Conservation (phyloP, 176 grass and related monocot genomes). For the Avena sativa region DNA sequence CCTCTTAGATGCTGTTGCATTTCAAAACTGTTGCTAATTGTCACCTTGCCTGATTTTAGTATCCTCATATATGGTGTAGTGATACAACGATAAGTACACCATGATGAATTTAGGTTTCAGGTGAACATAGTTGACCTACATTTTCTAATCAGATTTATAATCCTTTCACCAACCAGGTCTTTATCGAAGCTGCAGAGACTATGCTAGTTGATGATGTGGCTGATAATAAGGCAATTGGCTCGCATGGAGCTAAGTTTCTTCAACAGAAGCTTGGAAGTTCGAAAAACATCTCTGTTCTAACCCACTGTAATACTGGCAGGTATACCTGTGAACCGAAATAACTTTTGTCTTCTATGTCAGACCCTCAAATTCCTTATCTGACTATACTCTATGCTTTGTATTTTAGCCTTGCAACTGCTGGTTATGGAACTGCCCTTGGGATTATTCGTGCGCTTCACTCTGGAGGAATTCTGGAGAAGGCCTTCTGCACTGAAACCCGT, state of each 20-base stretch:
- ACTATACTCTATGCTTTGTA: constrained; percentile 5
- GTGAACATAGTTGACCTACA: neutral
- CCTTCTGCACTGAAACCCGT: constrained; percentile 95
- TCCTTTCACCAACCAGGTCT: constrained; percentile 56
- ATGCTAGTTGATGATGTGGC: constrained; percentile 96
- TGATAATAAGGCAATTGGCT: constrained; percentile 93
- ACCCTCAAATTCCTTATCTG: constrained; percentile 28
- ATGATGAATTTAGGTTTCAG: neutral
- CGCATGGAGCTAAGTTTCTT: constrained; percentile 79
- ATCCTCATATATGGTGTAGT: neutral
- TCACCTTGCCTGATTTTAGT: neutral
- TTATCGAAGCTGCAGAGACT: constrained; percentile 76
- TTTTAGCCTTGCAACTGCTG: constrained; percentile 92
- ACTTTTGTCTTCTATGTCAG: neutral
- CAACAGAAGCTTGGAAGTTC: constrained; percentile 49
- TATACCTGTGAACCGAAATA: constrained; percentile 23
- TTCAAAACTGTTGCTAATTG: neutral
- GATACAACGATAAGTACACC: neutral
- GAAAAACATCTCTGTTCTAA: constrained; percentile 68
- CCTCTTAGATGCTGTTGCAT: neutral
- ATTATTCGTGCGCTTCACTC: constrained; percentile 85
- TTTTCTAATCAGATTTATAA: constrained; percentile 4
- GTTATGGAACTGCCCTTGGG: constrained; percentile 94
- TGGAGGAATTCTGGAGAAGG: constrained; percentile 67
- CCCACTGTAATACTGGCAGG: constrained; percentile 98